Percentiles rank a stretch among this genome's conserved stretches.
These are phyloP conservation scores for Myriangium duriaei DNA, from an alignment of 2,329 filamentous ascomycete species.

Conservation along the genomic window DNA sequence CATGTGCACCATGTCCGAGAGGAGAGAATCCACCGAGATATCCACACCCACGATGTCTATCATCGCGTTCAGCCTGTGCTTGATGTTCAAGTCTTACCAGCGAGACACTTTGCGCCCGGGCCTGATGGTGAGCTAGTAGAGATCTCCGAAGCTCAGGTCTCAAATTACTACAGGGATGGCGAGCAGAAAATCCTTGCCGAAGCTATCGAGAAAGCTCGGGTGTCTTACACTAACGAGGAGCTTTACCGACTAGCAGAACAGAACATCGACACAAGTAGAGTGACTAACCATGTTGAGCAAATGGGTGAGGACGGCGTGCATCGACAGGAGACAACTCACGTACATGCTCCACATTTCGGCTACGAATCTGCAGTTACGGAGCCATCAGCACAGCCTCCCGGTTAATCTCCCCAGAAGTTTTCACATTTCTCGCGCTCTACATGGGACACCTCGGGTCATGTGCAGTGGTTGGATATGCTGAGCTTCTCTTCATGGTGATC, in stretches of 20 bases:
- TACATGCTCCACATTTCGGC: conserved; percentile 38
- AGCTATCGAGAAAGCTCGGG: conserved; percentile 17
- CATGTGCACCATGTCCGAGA: conserved; percentile 34
- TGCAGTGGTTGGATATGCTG: too few relatives aligned
- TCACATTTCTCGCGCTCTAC: too few relatives aligned
- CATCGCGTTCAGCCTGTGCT: conserved; percentile 42
- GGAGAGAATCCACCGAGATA: conserved; percentile 39
- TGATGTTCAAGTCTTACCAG: conserved; percentile 40
- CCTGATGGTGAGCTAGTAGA: conserved; percentile 26
- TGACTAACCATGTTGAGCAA: conserved; percentile 29
- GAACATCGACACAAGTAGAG: conserved; percentile 25
- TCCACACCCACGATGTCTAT: conserved; percentile 41
- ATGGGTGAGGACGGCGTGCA: conserved; percentile 29
- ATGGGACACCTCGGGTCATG: too few relatives aligned
- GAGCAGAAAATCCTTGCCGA: conserved; percentile 24
- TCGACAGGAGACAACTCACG: conserved; percentile 32
- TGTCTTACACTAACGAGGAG: conserved; percentile 11
- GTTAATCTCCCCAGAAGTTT: too few relatives aligned
- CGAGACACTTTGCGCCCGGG: conserved; percentile 38
- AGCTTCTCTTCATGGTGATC: too few relatives aligned
- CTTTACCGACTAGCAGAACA: conserved; percentile 23
- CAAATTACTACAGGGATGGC: conserved; percentile 18
- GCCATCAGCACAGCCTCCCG: too few relatives aligned
- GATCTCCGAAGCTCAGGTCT: conserved; percentile 32
- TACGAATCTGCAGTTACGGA: too few relatives aligned